Percentiles rank a stretch among this genome's conserved stretches.
phyloP scores from a whole-genome alignment of 1,284 basidiomycete genomes.

The Microstroma glucosiphilum region DNA sequence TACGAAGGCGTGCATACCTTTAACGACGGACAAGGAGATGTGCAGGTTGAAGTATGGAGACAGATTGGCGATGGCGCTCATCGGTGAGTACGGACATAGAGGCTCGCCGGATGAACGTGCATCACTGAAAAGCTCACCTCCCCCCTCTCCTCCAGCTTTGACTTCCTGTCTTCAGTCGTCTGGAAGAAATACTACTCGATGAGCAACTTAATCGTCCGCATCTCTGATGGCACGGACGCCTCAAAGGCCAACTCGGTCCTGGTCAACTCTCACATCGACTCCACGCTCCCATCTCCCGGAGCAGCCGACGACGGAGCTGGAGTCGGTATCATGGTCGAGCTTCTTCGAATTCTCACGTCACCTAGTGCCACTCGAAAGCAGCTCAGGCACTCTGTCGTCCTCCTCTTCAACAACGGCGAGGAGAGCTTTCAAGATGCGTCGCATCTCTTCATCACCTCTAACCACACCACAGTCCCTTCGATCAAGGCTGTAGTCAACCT shows the following conservation, averaged over 20 bases:
- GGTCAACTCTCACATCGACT: constrained; percentile 77
- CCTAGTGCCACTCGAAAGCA: constrained; percentile 60
- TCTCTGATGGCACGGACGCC: constrained; percentile 70
- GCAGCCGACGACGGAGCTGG: constrained; percentile 65
- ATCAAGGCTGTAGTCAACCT: constrained; percentile 85
- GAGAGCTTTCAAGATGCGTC: constrained; percentile 60
- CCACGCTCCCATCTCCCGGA: constrained; percentile 56
- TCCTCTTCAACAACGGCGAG: constrained; percentile 92
- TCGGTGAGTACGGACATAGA: constrained; percentile 14
- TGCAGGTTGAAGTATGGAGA: constrained; percentile 45
- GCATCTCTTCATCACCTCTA: constrained; percentile 57
- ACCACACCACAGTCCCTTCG: constrained; percentile 53
- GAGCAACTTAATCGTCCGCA: constrained; percentile 78
- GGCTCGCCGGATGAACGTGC: constrained; percentile 5
- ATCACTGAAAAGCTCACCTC: no score
- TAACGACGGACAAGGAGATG: constrained; percentile 20
- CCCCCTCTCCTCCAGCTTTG: constrained; percentile 10
- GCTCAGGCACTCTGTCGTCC: constrained; percentile 74
- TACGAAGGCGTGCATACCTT: constrained; percentile 52
- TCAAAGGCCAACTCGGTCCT: constrained; percentile 73
- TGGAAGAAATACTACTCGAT: constrained; percentile 86
- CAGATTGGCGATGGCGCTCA: constrained; percentile 48
- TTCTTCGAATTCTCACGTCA: constrained; percentile 60
- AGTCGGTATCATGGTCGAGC: constrained; percentile 85
- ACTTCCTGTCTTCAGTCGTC: constrained; percentile 58